Conservation (phyloP, 163 green algal genomes). For the Scenedesmus sp. region DNA sequence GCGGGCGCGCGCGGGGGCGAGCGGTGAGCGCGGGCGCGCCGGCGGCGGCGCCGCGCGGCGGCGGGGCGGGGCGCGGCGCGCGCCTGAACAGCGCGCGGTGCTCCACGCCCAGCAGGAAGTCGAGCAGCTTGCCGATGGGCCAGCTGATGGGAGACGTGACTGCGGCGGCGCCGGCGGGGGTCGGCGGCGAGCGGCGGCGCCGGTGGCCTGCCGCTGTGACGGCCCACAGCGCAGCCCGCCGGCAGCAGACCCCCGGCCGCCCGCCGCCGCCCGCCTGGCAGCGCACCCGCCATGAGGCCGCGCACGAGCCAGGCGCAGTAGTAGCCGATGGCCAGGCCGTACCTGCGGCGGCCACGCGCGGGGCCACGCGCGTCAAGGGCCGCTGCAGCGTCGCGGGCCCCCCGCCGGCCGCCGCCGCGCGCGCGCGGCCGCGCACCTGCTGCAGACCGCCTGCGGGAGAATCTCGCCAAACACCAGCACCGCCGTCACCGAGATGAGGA, state of each 20-base stretch:
- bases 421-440: no score
- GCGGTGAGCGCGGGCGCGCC: neutral
- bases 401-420: no score
- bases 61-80: neutral
- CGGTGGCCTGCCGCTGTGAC: no score
- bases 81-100: conserved; percentile 75
- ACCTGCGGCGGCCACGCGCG: conserved; percentile 67
- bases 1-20: neutral
- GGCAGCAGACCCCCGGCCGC: no score
- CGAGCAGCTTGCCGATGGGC: conserved; percentile 90
- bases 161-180: no score
- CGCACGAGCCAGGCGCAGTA: conserved; percentile 77
- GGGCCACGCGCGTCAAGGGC: no score
- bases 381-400: no score
- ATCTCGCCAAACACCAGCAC: conserved; percentile 90
- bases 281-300: conserved; percentile 80
- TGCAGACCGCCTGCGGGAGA: conserved; percentile 94
- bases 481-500: conserved; percentile 89
- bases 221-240: no score
- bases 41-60: neutral
- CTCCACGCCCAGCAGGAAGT: conserved; percentile 82
- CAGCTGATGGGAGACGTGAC: conserved; percentile 68
- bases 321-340: conserved; percentile 86
- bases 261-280: no score
- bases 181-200: no score